A percentile compares a stretch with the other conserved stretches of the same genome.
phyloP scores from a whole-genome alignment of 805 yeast genomes.

The Geotrichum ghanense region DNA sequence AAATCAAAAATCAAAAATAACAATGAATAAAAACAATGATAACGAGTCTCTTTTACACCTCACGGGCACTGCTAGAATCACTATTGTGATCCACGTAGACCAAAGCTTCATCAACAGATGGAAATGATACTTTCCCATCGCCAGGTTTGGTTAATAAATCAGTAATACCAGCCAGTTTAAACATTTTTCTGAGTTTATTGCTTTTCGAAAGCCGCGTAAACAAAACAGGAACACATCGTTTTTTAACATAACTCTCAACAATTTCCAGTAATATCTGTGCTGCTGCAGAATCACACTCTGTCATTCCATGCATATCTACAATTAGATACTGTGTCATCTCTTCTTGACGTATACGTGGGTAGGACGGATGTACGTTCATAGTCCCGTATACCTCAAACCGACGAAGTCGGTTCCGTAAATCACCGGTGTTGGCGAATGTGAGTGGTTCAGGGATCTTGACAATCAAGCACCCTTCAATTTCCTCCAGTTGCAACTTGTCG shows the following conservation, averaged over 20 bases:
- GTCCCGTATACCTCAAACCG: slow-evolving; percentile 74
- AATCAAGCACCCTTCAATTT: slow-evolving; percentile 60
- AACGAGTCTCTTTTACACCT: too few relatives aligned
- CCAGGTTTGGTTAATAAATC: slow-evolving; percentile 24
- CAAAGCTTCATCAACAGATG: slow-evolving; percentile 48
- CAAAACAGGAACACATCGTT: slow-evolving; percentile 44
- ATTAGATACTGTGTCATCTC: slow-evolving; percentile 46
- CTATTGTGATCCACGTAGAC: slow-evolving; percentile 14
- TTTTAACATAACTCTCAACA: slow-evolving; percentile 36
- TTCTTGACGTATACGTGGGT: slow-evolving; percentile 37
- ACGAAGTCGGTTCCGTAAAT: slow-evolving; percentile 51
- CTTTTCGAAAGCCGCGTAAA: slow-evolving; percentile 49
- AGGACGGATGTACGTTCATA: slow-evolving; percentile 63
- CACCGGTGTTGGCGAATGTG: slow-evolving; percentile 77
- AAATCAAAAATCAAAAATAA: not conserved
- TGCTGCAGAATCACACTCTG: slow-evolving; percentile 68
- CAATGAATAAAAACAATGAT: too few relatives aligned
- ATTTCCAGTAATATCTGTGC: slow-evolving; percentile 58
- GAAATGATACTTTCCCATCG: slow-evolving; percentile 29
- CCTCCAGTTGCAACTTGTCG: slow-evolving; percentile 40
- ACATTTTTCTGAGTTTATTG: slow-evolving; percentile 34
- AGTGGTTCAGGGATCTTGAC: slow-evolving; percentile 81
- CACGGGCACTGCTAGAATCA: not conserved
- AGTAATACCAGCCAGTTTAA: slow-evolving; percentile 46
- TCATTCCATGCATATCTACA: slow-evolving; percentile 75